Evolutionary conservation across 768 basidiomycete genomes (phyloP), one percentile per base, ranked within the genome.

Genomic region (Candolleomyces efflorescens): DNA sequence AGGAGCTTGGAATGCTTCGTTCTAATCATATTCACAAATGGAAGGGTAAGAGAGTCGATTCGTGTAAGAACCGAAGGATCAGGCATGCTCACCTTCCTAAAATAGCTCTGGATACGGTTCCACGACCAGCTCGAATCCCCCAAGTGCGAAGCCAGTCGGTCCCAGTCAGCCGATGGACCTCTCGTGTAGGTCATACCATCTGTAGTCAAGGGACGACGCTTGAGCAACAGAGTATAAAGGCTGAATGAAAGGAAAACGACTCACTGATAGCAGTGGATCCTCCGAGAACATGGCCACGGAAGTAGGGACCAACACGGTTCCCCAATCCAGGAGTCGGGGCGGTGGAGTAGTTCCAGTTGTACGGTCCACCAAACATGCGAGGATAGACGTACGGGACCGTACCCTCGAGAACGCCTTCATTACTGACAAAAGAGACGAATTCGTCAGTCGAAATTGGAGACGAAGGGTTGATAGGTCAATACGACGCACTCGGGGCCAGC

Each of bases 401-500:
- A 12, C 49, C 49, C 15, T 50, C 26, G 3, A 50, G 18, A 17
- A 27, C 32, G 26, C 49, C 49, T 27, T 12, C 24, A 50, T 23
- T 52, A 32, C 49, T 50, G 27, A 7, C 13, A n/a, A 50, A 17
- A 27, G 7, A 44, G 20, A 55, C 3, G 60, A 53, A 22, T 50
- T 56, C 36, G 56, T 54, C 41, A 59, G 63, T 36, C 55, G 27
- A 6, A 3, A 2, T 17, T 26, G 1, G 32, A 4, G 15, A 27
- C 7, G 2, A 26, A 11, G 32, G 15, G 13, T 12, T 11, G 32
- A 32, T 5, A 32, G 11, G 32, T 11, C 5, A 39, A 32, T 27
- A 20, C 26, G 59, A 55, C 65, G 11, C 46, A 84, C 86, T 83
- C 86, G 56, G 70, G 66, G 1, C 84, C 84, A 0, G 82, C 78